Conservation (phyloP, 2,329 filamentous ascomycete genomes). For the Moelleriella libera region DNA sequence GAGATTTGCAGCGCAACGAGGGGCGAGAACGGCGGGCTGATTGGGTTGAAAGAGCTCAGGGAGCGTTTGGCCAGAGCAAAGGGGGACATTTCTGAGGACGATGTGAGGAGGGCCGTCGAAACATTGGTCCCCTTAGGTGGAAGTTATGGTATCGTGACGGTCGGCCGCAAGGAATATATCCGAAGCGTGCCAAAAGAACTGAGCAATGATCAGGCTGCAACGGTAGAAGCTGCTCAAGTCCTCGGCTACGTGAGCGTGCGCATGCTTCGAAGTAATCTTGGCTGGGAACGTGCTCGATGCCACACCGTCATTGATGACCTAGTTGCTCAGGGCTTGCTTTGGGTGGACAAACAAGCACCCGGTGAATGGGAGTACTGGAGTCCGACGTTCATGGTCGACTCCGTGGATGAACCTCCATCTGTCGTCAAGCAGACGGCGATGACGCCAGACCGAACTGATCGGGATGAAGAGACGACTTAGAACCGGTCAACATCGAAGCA, state of each 20-base stretch:
- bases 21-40: conserved; percentile 82
- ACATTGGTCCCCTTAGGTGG: conserved; percentile 78
- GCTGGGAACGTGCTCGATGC: conserved; percentile 74
- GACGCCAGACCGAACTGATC: background rate
- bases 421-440: background rate
- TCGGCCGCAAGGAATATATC: conserved; percentile 78
- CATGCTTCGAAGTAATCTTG: conserved; percentile 76
- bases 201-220: conserved; percentile 84
- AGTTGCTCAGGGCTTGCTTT: conserved; percentile 76
- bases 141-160: conserved; percentile 70
- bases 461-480: background rate
- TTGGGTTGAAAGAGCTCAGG: conserved; percentile 68
- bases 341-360: conserved; percentile 74
- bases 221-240: conserved; percentile 81
- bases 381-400: conserved; percentile 55
- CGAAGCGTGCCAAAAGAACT: conserved; percentile 89
- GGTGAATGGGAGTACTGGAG: conserved; percentile 89
- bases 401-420: conserved; percentile 9
- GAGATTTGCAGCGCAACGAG: conserved; percentile 81
- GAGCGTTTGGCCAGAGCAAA: conserved; percentile 60
- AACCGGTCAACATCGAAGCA: background rate
- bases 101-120: conserved; percentile 78
- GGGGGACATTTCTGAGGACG: conserved; percentile 76
- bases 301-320: conserved; percentile 84
- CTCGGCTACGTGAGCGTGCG: conserved; percentile 81